These are phyloP conservation scores for Rhizopogon roseolus DNA, from an alignment of 768 basidiomycete genomes.

Conservation along the genomic window DNA sequence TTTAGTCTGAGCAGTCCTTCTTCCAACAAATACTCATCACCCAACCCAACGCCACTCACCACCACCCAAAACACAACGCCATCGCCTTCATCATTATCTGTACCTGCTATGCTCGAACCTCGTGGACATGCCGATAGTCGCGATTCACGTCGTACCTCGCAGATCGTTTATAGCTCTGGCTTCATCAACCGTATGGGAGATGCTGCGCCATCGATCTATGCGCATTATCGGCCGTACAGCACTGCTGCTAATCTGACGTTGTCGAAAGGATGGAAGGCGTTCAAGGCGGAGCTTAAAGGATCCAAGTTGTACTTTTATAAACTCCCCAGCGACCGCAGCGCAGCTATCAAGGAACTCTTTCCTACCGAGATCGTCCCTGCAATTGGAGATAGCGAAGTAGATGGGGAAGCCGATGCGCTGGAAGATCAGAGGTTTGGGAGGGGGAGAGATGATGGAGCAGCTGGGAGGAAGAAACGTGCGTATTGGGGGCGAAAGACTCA, in stretches of 20 bases:
- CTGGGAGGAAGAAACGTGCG: constrained; percentile 53
- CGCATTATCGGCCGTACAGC: constrained; percentile 22
- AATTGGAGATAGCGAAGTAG: constrained; percentile 42
- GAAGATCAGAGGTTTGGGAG: constrained; percentile 28
- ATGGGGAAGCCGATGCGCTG: constrained; percentile 19
- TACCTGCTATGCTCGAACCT: constrained; percentile 45
- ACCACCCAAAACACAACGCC: constrained; percentile 28
- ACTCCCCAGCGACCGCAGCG: constrained; percentile 62
- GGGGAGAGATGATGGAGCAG: constrained; percentile 25
- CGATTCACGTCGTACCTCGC: constrained; percentile 60
- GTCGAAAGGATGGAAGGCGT: constrained; percentile 81
- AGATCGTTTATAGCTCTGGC: constrained; percentile 70
- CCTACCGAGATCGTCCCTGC: constrained; percentile 58
- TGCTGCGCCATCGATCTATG: constrained; percentile 38
- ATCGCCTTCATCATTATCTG: constrained; percentile 43
- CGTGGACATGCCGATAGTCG: constrained; percentile 25
- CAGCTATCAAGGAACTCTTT: constrained; percentile 70
- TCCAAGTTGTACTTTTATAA: constrained; percentile 87
- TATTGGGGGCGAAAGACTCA: constrained; percentile 79
- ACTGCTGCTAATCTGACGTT: constrained; percentile 34
- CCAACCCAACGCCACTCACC: constrained; percentile 10
- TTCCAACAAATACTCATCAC: constrained; percentile 22
- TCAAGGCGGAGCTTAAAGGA: constrained; percentile 79
- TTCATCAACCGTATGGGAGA: constrained; percentile 69
- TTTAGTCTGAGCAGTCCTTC: constrained; percentile 22